Evolutionary conservation across 2,329 filamentous ascomycete species (phyloP), one percentile per base, ranked within the genome.

Genomic region (Remersonia thermophila): DNA sequence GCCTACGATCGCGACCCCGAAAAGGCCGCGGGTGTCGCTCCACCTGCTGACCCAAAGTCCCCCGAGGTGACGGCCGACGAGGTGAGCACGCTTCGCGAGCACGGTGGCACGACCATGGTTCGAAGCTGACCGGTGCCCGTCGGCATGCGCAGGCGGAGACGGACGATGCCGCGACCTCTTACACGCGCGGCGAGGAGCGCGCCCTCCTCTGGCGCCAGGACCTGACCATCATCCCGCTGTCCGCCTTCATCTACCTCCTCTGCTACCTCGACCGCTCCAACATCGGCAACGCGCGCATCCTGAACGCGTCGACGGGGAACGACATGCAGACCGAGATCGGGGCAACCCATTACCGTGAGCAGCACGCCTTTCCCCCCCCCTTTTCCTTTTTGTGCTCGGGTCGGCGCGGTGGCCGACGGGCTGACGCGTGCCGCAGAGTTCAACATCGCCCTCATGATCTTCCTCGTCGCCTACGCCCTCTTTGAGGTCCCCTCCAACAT

Each of bases 401-500:
- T n/a, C n/a, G n/a, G n/a, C n/a, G n/a, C n/a, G n/a, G n/a, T n/a
- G n/a, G n/a, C n/a, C n/a, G n/a, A n/a, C n/a, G n/a, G n/a, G n/a
- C n/a, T n/a, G n/a, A n/a, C n/a, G n/a, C n/a, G n/a, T n/a, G n/a
- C n/a, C n/a, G n/a, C n/a, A n/a, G n/a, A 80, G 49, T 83, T 74
- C 56, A 70, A 70, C 48, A 56, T 67, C 30, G 63, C 63, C 6
- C 68, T 81, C 31, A 65, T 69, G 49, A 67, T 79, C 42, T 67
- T 80, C 37, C 71, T 80, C 33, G 65, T 76, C 25, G 73, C 72
- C 3, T 80, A 67, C 49, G 60, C 58, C 44, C 30, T 67, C 30
- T 79, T 80, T 52, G 77, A 81, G 51, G 69, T 80, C 5, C 77
- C 77, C 0, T 76, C 70, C 38, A 81, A 80, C 49, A 65, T 78